Conservation (phyloP, 768 basidiomycete species). For the Rhizopogon vesiculosus region DNA sequence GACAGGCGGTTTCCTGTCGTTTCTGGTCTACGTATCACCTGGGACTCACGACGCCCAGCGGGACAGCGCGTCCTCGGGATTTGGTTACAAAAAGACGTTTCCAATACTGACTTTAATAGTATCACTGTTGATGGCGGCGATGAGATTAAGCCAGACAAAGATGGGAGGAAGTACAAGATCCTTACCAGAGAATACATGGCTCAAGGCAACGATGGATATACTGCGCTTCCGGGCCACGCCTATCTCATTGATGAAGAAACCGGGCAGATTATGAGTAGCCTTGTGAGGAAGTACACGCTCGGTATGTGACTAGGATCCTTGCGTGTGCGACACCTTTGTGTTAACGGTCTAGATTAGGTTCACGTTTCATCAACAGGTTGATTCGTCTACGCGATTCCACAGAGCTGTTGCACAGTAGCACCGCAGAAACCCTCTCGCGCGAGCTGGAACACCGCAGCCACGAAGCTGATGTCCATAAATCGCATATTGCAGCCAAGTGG, state of each 20-base stretch:
- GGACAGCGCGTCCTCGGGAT: conserved; percentile 72
- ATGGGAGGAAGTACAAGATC: conserved; percentile 64
- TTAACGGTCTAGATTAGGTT: conserved; percentile 38
- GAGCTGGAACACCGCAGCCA: conserved; percentile 34
- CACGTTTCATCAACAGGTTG: conserved; percentile 40
- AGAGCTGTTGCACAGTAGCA: conserved; percentile 39
- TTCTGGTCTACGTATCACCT: no score
- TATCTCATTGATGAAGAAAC: conserved; percentile 82
- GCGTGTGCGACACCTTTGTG: no score
- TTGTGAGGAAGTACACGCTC: conserved; percentile 81
- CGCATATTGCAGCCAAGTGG: conserved; percentile 40
- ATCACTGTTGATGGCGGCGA: conserved; percentile 38
- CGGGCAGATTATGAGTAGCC: conserved; percentile 71
- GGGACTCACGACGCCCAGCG: conserved; percentile 76
- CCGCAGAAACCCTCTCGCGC: conserved; percentile 40
- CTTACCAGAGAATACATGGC: conserved; percentile 86
- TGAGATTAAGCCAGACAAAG: conserved; percentile 46
- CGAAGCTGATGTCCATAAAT: conserved; percentile 17
- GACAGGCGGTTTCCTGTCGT: conserved; percentile 80
- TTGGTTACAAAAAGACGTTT: conserved; percentile 45
- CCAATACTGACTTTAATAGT: conserved; percentile 8
- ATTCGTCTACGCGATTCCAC: conserved; percentile 31
- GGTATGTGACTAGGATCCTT: conserved; percentile 36
- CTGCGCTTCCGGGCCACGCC: conserved; percentile 55
- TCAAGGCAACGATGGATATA: conserved; percentile 80